Conservation (phyloP, 176 grass and related monocot species). For the Paspalum notatum region DNA sequence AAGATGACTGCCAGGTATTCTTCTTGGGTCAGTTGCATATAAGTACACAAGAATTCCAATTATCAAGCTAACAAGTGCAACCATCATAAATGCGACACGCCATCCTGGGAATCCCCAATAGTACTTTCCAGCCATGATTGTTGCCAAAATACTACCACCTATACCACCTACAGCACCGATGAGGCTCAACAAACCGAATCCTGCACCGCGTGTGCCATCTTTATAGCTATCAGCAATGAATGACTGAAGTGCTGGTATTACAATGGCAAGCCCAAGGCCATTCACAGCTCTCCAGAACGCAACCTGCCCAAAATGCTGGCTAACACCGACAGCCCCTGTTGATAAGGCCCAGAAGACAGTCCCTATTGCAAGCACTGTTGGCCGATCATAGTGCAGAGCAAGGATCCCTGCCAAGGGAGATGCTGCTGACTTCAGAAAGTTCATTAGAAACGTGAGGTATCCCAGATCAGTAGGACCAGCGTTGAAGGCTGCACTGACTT, state of each 20-base stretch:
- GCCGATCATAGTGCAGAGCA: slow-evolving; percentile 79
- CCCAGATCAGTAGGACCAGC: slow-evolving; percentile 88
- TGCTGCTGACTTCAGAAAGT: slow-evolving; percentile 86
- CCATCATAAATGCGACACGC: slow-evolving; percentile 87
- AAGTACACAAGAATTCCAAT: slow-evolving; percentile 81
- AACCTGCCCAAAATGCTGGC: slow-evolving; percentile 74
- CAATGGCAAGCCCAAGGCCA: slow-evolving; percentile 92
- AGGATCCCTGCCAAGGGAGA: slow-evolving; percentile 87
- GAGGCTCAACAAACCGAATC: slow-evolving; percentile 87
- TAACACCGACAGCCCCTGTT: slow-evolving; percentile 75
- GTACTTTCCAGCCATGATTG: slow-evolving; percentile 80
- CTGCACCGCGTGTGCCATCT: slow-evolving; percentile 73
- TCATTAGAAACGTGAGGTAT: slow-evolving; percentile 88
- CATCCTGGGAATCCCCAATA: slow-evolving; percentile 85
- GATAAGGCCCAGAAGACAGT: slow-evolving; percentile 87
- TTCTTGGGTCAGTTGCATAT: slow-evolving; percentile 88
- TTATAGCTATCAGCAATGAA: slow-evolving; percentile 96
- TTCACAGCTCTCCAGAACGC: slow-evolving; percentile 91
- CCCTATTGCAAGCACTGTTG: slow-evolving; percentile 76
- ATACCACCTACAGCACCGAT: slow-evolving; percentile 81
- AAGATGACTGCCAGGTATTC: slow-evolving; percentile 41
- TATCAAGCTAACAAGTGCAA: slow-evolving; percentile 74
- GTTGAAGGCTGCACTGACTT: slow-evolving; percentile 90
- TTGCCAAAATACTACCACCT: slow-evolving; percentile 81
- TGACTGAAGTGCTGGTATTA: slow-evolving; percentile 89